phyloP scores from a whole-genome alignment of 2,329 filamentous ascomycete species.

The Xylariales sp. region DNA sequence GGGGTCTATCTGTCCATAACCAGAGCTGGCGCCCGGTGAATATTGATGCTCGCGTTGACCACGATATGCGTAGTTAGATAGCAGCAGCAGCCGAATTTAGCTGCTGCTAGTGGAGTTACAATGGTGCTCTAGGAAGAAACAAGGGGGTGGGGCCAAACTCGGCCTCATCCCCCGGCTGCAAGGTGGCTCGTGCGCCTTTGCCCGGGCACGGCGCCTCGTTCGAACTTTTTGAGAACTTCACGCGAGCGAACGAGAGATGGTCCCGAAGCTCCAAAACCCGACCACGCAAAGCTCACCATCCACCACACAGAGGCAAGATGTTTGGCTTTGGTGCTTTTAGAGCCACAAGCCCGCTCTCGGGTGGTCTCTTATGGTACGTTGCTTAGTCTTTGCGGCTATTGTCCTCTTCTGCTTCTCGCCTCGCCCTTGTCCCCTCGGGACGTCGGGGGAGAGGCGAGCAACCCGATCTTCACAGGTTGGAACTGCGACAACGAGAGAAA shows the following conservation, averaged over 20 bases:
- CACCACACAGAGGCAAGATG: conserved; percentile 49
- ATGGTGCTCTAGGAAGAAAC: too few relatives aligned
- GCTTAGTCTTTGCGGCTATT: too few relatives aligned
- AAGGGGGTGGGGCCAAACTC: too few relatives aligned
- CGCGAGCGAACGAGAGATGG: background rate
- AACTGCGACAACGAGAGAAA: background rate
- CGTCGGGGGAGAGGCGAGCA: too few relatives aligned
- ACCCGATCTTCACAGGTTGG: too few relatives aligned
- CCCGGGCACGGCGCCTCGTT: background rate
- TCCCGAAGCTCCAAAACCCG: background rate
- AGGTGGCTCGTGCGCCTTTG: conserved; percentile 6
- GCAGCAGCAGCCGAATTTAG: too few relatives aligned
- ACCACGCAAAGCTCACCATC: conserved; percentile 2
- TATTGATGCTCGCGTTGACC: too few relatives aligned
- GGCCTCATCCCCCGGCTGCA: background rate
- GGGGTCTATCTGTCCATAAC: too few relatives aligned
- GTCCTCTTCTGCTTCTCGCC: background rate
- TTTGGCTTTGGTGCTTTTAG: conserved; percentile 83
- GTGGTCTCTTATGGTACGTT: conserved; percentile 76
- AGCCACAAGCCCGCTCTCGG: conserved; percentile 68
- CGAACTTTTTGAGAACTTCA: conserved; percentile 5
- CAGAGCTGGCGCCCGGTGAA: too few relatives aligned
- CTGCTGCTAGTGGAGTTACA: too few relatives aligned
- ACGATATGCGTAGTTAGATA: too few relatives aligned
- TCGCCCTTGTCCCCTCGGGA: background rate